Evolutionary conservation across 2,329 filamentous ascomycete genomes (phyloP).

Genomic region (Aquanectria penicillioides): DNA sequence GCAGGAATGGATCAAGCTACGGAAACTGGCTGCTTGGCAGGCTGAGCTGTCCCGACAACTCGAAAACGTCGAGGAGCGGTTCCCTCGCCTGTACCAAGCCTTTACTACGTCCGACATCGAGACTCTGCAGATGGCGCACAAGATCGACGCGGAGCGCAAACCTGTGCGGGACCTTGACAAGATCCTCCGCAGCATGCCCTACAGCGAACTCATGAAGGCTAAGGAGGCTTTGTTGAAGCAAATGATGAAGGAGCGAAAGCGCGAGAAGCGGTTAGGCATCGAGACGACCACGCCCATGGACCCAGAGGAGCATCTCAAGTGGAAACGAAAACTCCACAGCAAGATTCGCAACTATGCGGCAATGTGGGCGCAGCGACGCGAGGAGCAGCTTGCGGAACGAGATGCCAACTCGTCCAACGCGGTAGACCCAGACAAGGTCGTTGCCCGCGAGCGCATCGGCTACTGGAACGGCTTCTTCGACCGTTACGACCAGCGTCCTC

Average conservation of each 20-base stretch:
- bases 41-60: constrained; percentile 53
- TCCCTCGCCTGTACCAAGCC: constrained; percentile 53
- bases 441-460: constrained; percentile 27
- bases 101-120: constrained; percentile 47
- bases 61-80: constrained; percentile 50
- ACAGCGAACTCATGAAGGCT: constrained; percentile 43
- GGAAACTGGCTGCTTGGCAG: constrained; percentile 61
- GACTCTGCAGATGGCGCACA: constrained; percentile 41
- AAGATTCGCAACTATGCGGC: constrained; percentile 33
- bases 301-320: constrained; percentile 16
- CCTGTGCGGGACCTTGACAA: constrained; percentile 43
- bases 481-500: constrained; percentile 37
- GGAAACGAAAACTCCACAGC: constrained; percentile 34
- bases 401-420: not conserved
- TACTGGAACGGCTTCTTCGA: constrained; percentile 41
- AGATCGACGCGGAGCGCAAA: constrained; percentile 28
- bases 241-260: constrained; percentile 28
- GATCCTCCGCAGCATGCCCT: constrained; percentile 43
- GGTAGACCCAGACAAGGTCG: constrained; percentile 25
- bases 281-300: not conserved
- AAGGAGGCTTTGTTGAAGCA: constrained; percentile 33
- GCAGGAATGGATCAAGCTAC: constrained; percentile 60
- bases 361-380: constrained; percentile 35
- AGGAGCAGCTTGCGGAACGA: constrained; percentile 7
- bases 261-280: constrained; percentile 30